Evolutionary conservation across 164 flowering plant species (phyloP).

Genomic region (Aristolochia contorta): DNA sequence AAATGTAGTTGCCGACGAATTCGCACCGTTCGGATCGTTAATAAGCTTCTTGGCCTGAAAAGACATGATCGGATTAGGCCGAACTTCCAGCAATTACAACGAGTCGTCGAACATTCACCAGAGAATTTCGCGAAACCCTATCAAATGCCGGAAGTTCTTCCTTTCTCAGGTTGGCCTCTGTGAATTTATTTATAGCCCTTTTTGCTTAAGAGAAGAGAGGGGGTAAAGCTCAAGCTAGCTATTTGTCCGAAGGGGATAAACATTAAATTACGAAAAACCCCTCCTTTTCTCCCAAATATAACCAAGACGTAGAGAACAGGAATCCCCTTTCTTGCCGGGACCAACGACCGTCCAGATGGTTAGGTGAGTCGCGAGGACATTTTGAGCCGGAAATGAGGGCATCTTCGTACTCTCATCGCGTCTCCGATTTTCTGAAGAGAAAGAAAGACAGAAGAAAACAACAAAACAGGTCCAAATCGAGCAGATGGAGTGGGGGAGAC

Average conservation of each 20-base stretch:
- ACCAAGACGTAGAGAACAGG: no score
- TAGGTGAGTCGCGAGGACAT: no score
- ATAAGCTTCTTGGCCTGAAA: slow-evolving; percentile 67
- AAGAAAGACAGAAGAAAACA: neutral
- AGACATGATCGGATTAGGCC: slow-evolving; percentile 26
- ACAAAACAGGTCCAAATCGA: neutral
- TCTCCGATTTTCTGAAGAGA: neutral
- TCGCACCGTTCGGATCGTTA: slow-evolving; percentile 62
- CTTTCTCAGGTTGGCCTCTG: neutral
- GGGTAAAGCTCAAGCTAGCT: neutral
- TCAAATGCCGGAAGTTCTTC: neutral
- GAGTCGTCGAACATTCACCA: neutral
- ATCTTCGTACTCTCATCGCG: neutral
- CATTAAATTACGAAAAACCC: neutral
- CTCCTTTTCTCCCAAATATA: neutral
- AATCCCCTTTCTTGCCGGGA: no score
- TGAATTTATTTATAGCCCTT: slow-evolving; percentile 1
- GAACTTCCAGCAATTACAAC: neutral
- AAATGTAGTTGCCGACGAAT: neutral
- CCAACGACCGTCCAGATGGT: no score
- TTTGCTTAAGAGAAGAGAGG: neutral
- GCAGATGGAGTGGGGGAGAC: slow-evolving; percentile 2
- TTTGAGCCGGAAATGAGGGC: neutral
- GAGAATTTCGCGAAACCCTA: slow-evolving; percentile 4
- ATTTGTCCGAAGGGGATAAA: neutral